Base-by-base conservation (phyloP, 345 rosid species). In the Salix caprea region DNA sequence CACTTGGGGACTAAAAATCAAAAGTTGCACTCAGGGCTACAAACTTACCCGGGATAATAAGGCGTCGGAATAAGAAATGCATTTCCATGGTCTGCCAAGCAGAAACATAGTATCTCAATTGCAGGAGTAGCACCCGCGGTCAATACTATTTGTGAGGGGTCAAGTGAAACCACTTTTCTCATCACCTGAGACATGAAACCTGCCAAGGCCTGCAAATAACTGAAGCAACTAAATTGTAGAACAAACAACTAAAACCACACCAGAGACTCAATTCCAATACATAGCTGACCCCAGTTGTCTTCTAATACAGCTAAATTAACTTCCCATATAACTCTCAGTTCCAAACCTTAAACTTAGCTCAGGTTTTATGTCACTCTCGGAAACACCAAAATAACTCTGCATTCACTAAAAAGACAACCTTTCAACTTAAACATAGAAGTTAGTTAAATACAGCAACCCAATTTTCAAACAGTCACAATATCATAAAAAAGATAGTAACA, bases 121-220 rank as follows among this genome's bases (percentile, higher is more conserved):
- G 99, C 99, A 56, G 96, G 91, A 80, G 96, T 90, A 46, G 90
- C 97, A 78, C 99, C 97, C 3, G 96, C 88, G 16, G 94, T 95
- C 76, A 93, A 83, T 2, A 91, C 87, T 40, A 90, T 83, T 40
- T 88, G 90, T 1, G 91, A 86, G 11, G 97, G 94, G 78, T 95
- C 92, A 80, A 91, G 90, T 2, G 89, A 82, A 40, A 86, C 87
- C 28, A 42, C 71, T 77, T 73, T 77, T 71, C 94, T 90, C 87
- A 91, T 86, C 37, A 87, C 83, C 67, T 72, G 79, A 37, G 97
- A 86, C 97, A 90, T 89, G 83, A 91, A 95, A 76, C 84, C 85
- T 42, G 99, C 90, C 90, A 93, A 86, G 62, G 94, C 98, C 98
- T 95, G 85, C 82, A 76, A 39, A 78, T 9, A 66, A 50, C 76